Percentiles rank a stretch among this genome's conserved stretches.
Evolutionary conservation across 441 rosid genomes (phyloP).

Genomic region (Erysimum pusillum): DNA sequence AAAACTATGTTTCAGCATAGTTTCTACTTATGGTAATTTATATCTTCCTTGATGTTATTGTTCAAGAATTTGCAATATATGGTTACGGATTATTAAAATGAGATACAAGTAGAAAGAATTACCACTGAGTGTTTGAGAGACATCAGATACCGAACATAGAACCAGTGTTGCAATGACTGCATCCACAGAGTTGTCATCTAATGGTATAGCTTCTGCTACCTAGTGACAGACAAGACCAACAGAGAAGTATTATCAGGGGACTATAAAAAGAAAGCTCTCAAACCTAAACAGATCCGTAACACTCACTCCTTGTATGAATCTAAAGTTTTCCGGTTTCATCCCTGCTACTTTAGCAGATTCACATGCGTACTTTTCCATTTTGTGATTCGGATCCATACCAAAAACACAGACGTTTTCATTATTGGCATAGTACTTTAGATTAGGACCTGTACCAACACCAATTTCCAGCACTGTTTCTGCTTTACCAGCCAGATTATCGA

Average conservation of each 20-base stretch:
- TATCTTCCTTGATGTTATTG: neutral
- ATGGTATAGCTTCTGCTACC: slow-evolving; percentile 80
- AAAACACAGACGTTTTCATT: slow-evolving; percentile 56
- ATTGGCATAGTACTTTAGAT: slow-evolving; percentile 67
- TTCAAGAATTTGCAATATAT: neutral
- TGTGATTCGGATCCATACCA: slow-evolving; percentile 76
- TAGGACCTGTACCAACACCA: slow-evolving; percentile 85
- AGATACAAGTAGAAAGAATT: slow-evolving; percentile 4
- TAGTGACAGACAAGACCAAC: slow-evolving; percentile 34
- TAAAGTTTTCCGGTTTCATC: slow-evolving; percentile 60
- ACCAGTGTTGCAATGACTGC: slow-evolving; percentile 89
- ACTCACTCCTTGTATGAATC: slow-evolving; percentile 65
- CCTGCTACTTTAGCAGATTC: slow-evolving; percentile 73
- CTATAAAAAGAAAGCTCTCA: neutral
- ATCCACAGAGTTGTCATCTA: slow-evolving; percentile 73
- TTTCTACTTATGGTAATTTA: neutral
- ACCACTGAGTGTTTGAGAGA: slow-evolving; percentile 73
- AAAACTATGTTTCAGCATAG: neutral
- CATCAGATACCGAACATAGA: slow-evolving; percentile 81
- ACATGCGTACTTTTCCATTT: slow-evolving; percentile 73
- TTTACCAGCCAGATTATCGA: slow-evolving; percentile 63
- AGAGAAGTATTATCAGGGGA: neutral
- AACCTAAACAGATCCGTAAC: neutral
- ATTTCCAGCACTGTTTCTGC: slow-evolving; percentile 73
- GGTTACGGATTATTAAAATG: slow-evolving; percentile 1